Base-by-base conservation (phyloP, 495 filamentous ascomycete species). In the Sporormia fimetaria region DNA sequence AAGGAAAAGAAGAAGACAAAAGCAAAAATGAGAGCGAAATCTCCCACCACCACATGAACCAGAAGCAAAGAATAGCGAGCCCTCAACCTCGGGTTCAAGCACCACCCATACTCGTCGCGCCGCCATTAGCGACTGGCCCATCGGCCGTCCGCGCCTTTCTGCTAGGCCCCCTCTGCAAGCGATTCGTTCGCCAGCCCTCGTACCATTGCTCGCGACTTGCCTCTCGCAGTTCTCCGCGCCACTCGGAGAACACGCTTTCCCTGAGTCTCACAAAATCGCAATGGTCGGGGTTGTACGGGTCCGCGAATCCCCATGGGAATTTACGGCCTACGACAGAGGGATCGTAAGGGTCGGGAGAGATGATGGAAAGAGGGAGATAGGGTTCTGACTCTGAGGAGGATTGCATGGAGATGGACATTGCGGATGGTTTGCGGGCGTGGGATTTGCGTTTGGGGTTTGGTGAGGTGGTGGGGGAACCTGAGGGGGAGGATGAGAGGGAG, bases 261-360 rank as follows among this genome's bases (percentile, higher is more conserved):
- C 87, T 88, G 44, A 98, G 67, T 40, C 77, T 76, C n/a, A 81
- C 67, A 62, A 95, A 93, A 60, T 98, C 88, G 63, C 92, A 98
- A 64, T 98, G 90, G 50, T 81, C 76, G 22, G 78, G 67, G 54
- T 95, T 74, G 64, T 87, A 83, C 0, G 90, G 90, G 53, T 94
- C 84, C 8, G 90, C 90, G 55, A 94, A 88, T 14, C 90, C 90
- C 90, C 90, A 98, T 3, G 92, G 83, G 54, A 96, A 98, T 32
- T 75, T 78, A 36, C 90, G 76, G 12, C 87, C 90, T 37, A 87
- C 61, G 8, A 66, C 67, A 24, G 62, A 57, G 26, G 68, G 61
- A 3, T 90, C 86, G 63, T 94, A 87, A 21, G 77, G 73, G 55
- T 98, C 90, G 1, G 90, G 90, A 21, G 83, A 90, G 54, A 96